These are phyloP conservation scores for Alternaria sp. DNA, from an alignment of 2,329 filamentous ascomycete genomes.

Conservation along the genomic window DNA sequence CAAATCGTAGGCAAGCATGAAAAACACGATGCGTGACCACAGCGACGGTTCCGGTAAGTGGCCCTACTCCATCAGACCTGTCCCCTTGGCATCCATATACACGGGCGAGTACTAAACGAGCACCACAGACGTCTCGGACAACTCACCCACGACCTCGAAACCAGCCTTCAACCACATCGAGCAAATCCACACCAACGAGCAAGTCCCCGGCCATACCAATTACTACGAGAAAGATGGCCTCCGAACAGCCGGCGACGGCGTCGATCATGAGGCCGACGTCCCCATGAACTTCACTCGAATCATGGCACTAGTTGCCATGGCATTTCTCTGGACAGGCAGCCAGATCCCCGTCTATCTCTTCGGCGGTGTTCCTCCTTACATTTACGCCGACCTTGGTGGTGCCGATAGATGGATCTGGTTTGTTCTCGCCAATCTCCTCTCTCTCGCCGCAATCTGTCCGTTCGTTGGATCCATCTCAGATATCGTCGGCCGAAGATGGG, in stretches of 20 bases:
- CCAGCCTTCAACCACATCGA: constrained; percentile 34
- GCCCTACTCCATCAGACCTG: background rate
- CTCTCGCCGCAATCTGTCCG: constrained; percentile 64
- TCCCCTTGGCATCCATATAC: too few relatives aligned
- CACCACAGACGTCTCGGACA: constrained; percentile 20
- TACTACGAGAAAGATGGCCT: constrained; percentile 60
- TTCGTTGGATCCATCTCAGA: constrained; percentile 64
- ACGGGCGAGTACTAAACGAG: background rate
- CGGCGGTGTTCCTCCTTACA: constrained; percentile 50
- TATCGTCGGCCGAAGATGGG: constrained; percentile 41
- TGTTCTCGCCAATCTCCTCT: constrained; percentile 60
- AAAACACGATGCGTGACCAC: background rate
- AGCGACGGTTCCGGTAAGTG: background rate
- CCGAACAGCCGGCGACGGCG: constrained; percentile 43
- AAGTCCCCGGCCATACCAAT: constrained; percentile 47
- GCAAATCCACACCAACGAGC: constrained; percentile 48
- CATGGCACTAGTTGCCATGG: constrained; percentile 61
- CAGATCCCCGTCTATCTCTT: constrained; percentile 62
- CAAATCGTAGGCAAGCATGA: background rate
- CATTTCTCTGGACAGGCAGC: constrained; percentile 64
- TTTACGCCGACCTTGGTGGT: constrained; percentile 68
- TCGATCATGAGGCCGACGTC: constrained; percentile 22
- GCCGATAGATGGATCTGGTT: constrained; percentile 67
- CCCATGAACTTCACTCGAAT: constrained; percentile 40
- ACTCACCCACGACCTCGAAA: constrained; percentile 20